phyloP scores from a whole-genome alignment of 139 green algal genomes.

The Auxenochlorella pyrenoidosa region DNA sequence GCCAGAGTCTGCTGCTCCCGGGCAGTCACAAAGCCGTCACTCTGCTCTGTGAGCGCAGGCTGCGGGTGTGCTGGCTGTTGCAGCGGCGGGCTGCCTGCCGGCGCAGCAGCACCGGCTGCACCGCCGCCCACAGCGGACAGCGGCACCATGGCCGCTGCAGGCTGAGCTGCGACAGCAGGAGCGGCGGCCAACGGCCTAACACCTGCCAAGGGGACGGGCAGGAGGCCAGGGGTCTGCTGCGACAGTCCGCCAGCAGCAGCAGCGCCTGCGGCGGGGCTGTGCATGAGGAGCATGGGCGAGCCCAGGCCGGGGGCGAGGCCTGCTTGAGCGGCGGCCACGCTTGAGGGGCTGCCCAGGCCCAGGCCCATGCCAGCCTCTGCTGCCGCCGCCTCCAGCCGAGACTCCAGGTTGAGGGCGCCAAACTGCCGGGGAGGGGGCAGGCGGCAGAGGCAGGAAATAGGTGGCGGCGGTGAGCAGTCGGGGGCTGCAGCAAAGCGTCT shows the following conservation, averaged over 20 bases:
- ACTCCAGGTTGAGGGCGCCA: slow-evolving; percentile 33
- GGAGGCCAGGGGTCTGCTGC: slow-evolving; percentile 16
- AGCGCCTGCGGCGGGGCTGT: neutral
- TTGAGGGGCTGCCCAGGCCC: neutral
- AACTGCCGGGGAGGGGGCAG: neutral
- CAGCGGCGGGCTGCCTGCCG: neutral
- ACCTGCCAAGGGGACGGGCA: neutral
- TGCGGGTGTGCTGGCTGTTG: neutral
- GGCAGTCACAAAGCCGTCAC: slow-evolving; percentile 13
- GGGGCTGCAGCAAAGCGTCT: neutral
- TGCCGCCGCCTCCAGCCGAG: slow-evolving; percentile 15
- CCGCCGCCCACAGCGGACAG: neutral
- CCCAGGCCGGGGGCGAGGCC: neutral
- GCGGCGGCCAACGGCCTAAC: neutral
- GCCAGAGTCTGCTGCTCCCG: slow-evolving; percentile 5
- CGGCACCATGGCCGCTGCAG: slow-evolving; percentile 6
- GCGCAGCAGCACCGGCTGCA: neutral
- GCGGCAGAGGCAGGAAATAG: no score
- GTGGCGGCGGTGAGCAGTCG: neutral
- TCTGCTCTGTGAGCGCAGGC: neutral
- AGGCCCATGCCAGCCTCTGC: slow-evolving; percentile 12
- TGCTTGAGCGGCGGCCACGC: neutral
- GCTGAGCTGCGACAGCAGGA: neutral
- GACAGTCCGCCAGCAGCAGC: neutral
- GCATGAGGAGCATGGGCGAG: neutral